Evolutionary conservation across 2,329 filamentous ascomycete genomes (phyloP).

Genomic region (Phaeophleospora eucalypticola): DNA sequence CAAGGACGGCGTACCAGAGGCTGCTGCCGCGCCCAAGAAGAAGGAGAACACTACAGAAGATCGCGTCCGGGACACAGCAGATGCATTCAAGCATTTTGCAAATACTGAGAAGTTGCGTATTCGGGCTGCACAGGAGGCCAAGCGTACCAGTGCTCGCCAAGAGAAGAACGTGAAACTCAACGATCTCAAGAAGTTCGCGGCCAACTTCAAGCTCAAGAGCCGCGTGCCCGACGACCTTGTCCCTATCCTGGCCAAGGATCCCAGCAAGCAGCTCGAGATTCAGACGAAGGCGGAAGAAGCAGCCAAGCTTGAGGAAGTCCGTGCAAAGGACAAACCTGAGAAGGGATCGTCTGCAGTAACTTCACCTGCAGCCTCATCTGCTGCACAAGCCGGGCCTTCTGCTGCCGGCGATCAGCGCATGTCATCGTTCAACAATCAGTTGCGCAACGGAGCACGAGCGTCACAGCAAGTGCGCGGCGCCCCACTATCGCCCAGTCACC

Average conservation of each 20-base stretch:
- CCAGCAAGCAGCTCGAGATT: constrained; percentile 88
- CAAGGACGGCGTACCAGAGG: constrained; percentile 23
- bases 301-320: constrained; percentile 53
- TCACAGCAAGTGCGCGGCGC: constrained; percentile 7
- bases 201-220: constrained; percentile 89
- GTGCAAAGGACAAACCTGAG: constrained; percentile 39
- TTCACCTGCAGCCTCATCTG: constrained; percentile 20
- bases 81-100: constrained; percentile 62
- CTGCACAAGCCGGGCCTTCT: constrained; percentile 4
- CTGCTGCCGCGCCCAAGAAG: constrained; percentile 13
- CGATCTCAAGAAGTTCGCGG: constrained; percentile 91
- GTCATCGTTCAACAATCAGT: constrained; percentile 13
- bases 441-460: neutral
- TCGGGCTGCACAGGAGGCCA: constrained; percentile 52
- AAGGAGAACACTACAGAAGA: constrained; percentile 54
- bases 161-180: constrained; percentile 92
- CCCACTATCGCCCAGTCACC: constrained; percentile 1
- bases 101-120: constrained; percentile 58
- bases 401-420: constrained; percentile 5
- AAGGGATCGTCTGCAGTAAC: constrained; percentile 19
- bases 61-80: constrained; percentile 57
- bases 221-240: constrained; percentile 89
- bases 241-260: constrained; percentile 93
- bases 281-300: constrained; percentile 81
- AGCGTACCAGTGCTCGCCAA: constrained; percentile 52